Percentiles rank a stretch among this genome's conserved stretches.
These are phyloP conservation scores for Solanum chilense DNA, from an alignment of 257 asterid genomes.

Conservation along the genomic window DNA sequence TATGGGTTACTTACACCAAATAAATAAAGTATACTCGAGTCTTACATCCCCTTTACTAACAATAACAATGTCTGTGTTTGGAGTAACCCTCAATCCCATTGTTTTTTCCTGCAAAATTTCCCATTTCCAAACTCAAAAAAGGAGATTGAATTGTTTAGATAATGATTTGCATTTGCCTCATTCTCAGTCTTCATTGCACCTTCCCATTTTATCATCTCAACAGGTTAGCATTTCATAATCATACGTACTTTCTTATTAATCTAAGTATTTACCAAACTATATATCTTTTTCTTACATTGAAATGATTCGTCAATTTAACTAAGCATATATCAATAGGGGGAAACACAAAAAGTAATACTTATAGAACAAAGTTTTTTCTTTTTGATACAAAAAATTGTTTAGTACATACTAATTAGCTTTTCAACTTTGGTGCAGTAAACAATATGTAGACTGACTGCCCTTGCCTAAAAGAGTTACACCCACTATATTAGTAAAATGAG, in stretches of 20 bases:
- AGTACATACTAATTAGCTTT: background rate
- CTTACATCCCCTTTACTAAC: background rate
- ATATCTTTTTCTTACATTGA: too few relatives aligned
- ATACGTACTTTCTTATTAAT: too few relatives aligned
- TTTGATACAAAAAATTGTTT: too few relatives aligned
- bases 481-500: background rate
- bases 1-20: background rate
- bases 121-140: background rate
- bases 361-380: background rate
- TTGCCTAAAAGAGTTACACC: background rate
- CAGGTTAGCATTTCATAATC: background rate
- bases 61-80: background rate
- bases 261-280: too few relatives aligned
- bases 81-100: background rate
- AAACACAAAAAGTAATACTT: background rate
- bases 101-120: background rate
- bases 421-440: background rate
- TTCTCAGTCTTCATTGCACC: background rate
- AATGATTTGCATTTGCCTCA: background rate
- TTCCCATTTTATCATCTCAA: conserved; percentile 1
- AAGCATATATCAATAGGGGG: too few relatives aligned
- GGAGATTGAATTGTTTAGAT: background rate
- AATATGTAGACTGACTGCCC: background rate
- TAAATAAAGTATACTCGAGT: background rate
- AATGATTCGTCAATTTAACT: too few relatives aligned